Base-by-base conservation (phyloP, 331 rosid genomes). In the Telfairia occidentalis region DNA sequence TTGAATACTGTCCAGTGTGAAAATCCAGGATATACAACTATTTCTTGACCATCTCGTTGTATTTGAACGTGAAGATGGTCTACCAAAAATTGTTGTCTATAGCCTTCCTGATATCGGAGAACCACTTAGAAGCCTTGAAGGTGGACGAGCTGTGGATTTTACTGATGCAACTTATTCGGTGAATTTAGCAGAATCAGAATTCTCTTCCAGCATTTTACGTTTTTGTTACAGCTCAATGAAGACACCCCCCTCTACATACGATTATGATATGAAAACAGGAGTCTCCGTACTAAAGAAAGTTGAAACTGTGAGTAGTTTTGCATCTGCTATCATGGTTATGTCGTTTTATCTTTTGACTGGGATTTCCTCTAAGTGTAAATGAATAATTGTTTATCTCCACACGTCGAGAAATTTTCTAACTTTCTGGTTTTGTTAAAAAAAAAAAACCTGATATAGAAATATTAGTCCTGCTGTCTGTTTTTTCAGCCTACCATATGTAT, bases 261-360 rank as follows among this genome's bases (percentile, higher is more conserved):
- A 93, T 80, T 91, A 91, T 85, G 98, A 93, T 78, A 91, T 93
- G 98, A 86, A 84, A 80, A 73, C 86, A 2, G 88, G 85, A 23
- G 38, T 77, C 83, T 87, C 95, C 57, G 89, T 87, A 65, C 77
- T 88, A 85, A 93, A 93, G 89, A 93, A 88, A 89, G 87, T 84
- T 76, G 86, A 89, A 78, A 34, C 85, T 1, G 98, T 93, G 80
- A 88, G 98, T 84, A 72, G 23, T 70, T 28, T n/a, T n/a, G n/a
- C n/a, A n/a, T n/a, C 12, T 67, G 58, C 43, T n/a, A 45, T 80
- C 76, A 52, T 82, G 65, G 54, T 28, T 57, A 11, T 57, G 43
- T 21, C 16, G 42, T 46, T 38, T 40, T 19, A 24, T 24, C 43
- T 45, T 42, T n/a, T 60, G 43, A 38, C 19, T 40, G 26, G 18